Percentiles rank a stretch among this genome's conserved stretches.
Evolutionary conservation across 2,329 filamentous ascomycete genomes (phyloP).

Genomic region (Aspergillus fumigatiaffinis): DNA sequence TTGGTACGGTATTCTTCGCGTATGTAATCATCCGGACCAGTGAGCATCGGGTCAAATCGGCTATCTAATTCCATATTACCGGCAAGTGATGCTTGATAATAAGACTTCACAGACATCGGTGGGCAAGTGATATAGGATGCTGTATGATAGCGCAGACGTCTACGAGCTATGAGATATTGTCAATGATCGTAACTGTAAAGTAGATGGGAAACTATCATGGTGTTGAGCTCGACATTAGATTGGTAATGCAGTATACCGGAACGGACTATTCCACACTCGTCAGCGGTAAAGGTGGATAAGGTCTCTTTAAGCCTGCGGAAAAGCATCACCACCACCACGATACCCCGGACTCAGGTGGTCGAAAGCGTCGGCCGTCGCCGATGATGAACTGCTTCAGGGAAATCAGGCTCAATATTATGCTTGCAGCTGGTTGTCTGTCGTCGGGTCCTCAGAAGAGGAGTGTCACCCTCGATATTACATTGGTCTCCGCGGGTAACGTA

Average conservation of each 20-base stretch:
- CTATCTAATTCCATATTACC: constrained; percentile 10
- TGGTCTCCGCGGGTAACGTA: background rate
- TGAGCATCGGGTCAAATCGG: constrained; percentile 15
- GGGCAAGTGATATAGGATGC: background rate
- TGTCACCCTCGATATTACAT: background rate
- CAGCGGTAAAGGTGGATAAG: constrained; percentile 9
- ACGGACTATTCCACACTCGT: constrained; percentile 1
- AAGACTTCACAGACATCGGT: background rate
- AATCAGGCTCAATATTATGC: background rate
- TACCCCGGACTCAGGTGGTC: background rate
- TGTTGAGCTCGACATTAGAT: background rate
- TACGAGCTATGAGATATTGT: background rate
- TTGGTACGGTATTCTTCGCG: constrained; percentile 16
- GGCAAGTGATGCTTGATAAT: background rate
- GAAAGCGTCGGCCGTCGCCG: background rate
- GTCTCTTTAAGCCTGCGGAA: background rate
- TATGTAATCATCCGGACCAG: constrained; percentile 17
- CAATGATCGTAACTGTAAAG: background rate
- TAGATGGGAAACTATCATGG: background rate
- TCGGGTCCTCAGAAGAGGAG: background rate
- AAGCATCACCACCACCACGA: background rate
- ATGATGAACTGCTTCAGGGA: background rate
- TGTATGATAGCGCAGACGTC: background rate
- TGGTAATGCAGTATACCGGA: background rate
- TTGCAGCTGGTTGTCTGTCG: background rate